Base-by-base conservation (phyloP, 2,329 filamentous ascomycete species). In the Phialemoniopsis sp. region DNA sequence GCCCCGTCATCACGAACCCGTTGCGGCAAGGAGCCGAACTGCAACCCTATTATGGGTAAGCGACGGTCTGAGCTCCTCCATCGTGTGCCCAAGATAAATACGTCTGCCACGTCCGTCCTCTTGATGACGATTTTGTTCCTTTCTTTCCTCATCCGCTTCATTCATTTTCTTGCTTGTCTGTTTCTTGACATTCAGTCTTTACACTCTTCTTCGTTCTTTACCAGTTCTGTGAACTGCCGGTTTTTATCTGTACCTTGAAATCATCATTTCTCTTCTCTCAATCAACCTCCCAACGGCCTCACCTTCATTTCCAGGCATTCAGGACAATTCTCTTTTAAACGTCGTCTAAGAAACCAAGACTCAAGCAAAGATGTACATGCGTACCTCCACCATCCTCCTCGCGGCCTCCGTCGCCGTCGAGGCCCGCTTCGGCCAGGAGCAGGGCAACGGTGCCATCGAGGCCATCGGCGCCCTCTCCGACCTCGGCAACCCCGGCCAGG, bases 341-440 rank as follows among this genome's bases (percentile, higher is more conserved):
- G 41, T 41, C 42, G 37, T 26, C 21, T 26, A 26, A 26, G 21
- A 26, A 26, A 26, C 10, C 21, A 26, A 26, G 18, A 34, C 29
- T 14, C 16, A 41, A 39, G 42, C 37, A 33, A 28, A 41, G 37
- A 32, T 45, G 38, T 28, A 26, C 43, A 66, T 67, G 63, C 61
- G 63, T 48, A 51, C 58, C 46, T 62, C 64, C 47, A 39, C 56
- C 37, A 42, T 58, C 43, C 41, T 66, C 40, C 49, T 68, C 43
- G 52, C 64, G 29, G 47, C 52, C 50, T 47, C 66, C 28, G 53
- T 62, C 38, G 67, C 59, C 21, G 21, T 26, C 41, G 64, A 73
- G 46, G 72, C 72, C 43, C 68, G 80, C 46, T 84, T 85, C 57
- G 73, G 72, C 32, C 78, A 83, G 62, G 80, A 85, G 57, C 75